Evolutionary conservation across 2,329 filamentous ascomycete species (phyloP).

Genomic region (Amesomyces nigricolor): DNA sequence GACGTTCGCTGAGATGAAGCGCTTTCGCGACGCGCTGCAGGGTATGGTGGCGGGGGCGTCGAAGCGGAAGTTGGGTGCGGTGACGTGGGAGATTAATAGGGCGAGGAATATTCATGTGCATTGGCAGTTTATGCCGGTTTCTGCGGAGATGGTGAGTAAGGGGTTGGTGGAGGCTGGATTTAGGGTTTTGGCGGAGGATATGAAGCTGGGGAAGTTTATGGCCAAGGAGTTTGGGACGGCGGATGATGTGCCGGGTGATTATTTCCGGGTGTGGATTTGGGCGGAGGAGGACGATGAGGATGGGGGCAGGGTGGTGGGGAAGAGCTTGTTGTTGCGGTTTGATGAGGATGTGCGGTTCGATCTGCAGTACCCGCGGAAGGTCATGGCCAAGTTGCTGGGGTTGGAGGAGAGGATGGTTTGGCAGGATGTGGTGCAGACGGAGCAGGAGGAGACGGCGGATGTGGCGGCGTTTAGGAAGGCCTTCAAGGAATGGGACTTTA

Average conservation of each 20-base stretch:
- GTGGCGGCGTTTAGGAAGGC: conserved; percentile 72
- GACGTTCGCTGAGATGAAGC: conserved; percentile 75
- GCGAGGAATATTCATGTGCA: conserved; percentile 77
- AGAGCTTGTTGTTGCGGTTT: conserved; percentile 69
- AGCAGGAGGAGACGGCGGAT: conserved; percentile 73
- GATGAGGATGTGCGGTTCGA: conserved; percentile 72
- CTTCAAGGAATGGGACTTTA: conserved; percentile 86
- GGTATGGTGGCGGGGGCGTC: conserved; percentile 62
- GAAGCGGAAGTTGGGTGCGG: conserved; percentile 62
- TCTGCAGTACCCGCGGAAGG: conserved; percentile 80
- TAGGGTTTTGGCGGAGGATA: conserved; percentile 78
- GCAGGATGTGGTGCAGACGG: conserved; percentile 74
- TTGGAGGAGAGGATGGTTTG: conserved; percentile 76
- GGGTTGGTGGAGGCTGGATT: conserved; percentile 85
- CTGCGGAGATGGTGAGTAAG: conserved; percentile 59
- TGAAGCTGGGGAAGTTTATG: conserved; percentile 48
- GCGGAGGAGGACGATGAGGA: conserved; percentile 47
- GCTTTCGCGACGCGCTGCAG: conserved; percentile 72
- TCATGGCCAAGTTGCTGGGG: conserved; percentile 79
- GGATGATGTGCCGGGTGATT: conserved; percentile 53
- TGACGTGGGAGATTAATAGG: conserved; percentile 91
- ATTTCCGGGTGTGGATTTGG: conserved; percentile 82
- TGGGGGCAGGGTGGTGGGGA: conserved; percentile 48
- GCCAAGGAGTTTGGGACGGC: conserved; percentile 45
- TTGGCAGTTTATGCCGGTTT: conserved; percentile 86